These are phyloP conservation scores for Trametes sanguinea DNA, from an alignment of 768 basidiomycete species.

Conservation along the genomic window DNA sequence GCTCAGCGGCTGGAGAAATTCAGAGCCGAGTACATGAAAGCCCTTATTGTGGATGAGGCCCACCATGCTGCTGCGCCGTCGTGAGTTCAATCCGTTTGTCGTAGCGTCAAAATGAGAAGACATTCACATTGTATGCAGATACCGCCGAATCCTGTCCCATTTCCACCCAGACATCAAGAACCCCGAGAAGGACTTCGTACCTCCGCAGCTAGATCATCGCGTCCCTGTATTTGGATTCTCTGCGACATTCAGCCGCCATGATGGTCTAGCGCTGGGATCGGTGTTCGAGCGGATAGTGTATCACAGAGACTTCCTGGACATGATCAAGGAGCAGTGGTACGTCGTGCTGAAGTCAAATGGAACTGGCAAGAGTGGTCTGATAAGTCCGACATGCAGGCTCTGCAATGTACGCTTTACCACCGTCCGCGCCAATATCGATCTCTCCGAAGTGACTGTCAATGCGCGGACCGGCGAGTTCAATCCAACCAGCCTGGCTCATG, in stretches of 20 bases:
- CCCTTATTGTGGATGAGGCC: conserved; percentile 88
- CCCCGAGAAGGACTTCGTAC: conserved; percentile 47
- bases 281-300: conserved; percentile 93
- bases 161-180: conserved; percentile 71
- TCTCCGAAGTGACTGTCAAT: conserved; percentile 68
- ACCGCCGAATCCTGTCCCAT: conserved; percentile 79
- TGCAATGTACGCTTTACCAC: conserved; percentile 85
- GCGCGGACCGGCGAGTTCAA: conserved; percentile 79
- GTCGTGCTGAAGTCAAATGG: conserved; percentile 5
- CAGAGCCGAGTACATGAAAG: conserved; percentile 62
- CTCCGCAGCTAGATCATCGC: conserved; percentile 43
- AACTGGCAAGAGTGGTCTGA: neutral
- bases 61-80: conserved; percentile 94
- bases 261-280: conserved; percentile 83
- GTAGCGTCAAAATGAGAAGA: conserved; percentile 29
- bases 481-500: conserved; percentile 71
- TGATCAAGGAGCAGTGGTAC: conserved; percentile 92
- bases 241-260: conserved; percentile 92
- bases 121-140: conserved; percentile 43
- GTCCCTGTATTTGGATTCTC: conserved; percentile 93
- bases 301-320: conserved; percentile 85
- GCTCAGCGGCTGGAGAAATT: conserved; percentile 73
- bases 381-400: conserved; percentile 52
- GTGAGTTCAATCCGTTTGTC: conserved; percentile 39
- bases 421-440: conserved; percentile 72